Evolutionary conservation across 2,329 filamentous ascomycete genomes (phyloP).

Genomic region (Aspergillus flavus): DNA sequence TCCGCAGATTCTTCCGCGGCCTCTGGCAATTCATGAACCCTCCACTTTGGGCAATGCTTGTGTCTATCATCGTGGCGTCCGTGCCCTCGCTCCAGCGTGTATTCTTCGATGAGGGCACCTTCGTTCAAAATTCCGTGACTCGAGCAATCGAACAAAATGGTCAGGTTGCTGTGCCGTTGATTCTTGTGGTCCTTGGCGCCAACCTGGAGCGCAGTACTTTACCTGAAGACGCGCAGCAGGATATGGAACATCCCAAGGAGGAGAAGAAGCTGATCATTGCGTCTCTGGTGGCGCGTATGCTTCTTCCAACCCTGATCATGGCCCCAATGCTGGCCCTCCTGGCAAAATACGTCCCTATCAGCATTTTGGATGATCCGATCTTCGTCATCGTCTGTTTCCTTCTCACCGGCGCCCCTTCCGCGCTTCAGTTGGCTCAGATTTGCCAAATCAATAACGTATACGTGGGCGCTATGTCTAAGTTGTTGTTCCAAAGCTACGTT

Average conservation of each 20-base stretch:
- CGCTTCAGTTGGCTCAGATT: slow-evolving; percentile 93
- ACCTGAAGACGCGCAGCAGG: slow-evolving; percentile 64
- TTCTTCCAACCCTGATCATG: slow-evolving; percentile 90
- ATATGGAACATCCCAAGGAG: slow-evolving; percentile 69
- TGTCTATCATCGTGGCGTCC: slow-evolving; percentile 87
- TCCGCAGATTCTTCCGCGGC: slow-evolving; percentile 62
- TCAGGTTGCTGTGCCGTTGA: slow-evolving; percentile 89
- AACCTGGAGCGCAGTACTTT: slow-evolving; percentile 92
- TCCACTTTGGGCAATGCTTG: slow-evolving; percentile 94
- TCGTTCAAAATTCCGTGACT: slow-evolving; percentile 90
- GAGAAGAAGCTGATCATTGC: slow-evolving; percentile 82
- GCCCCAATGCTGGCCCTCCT: slow-evolving; percentile 82
- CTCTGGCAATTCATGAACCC: slow-evolving; percentile 97
- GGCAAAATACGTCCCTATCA: slow-evolving; percentile 88
- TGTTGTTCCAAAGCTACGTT: slow-evolving; percentile 95
- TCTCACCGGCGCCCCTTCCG: slow-evolving; percentile 88
- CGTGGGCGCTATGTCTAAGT: slow-evolving; percentile 88
- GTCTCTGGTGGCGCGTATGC: slow-evolving; percentile 84
- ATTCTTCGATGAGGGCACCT: slow-evolving; percentile 87
- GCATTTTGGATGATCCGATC: slow-evolving; percentile 95
- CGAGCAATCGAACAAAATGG: slow-evolving; percentile 83
- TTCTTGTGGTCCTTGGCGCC: slow-evolving; percentile 90
- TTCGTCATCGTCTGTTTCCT: slow-evolving; percentile 98
- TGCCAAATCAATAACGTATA: slow-evolving; percentile 98
- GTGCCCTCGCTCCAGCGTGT: slow-evolving; percentile 77